A percentile compares a stretch with the other conserved stretches of the same genome.
Conservation (phyloP, 768 basidiomycete genomes). For the Tulasnella sp. region DNA sequence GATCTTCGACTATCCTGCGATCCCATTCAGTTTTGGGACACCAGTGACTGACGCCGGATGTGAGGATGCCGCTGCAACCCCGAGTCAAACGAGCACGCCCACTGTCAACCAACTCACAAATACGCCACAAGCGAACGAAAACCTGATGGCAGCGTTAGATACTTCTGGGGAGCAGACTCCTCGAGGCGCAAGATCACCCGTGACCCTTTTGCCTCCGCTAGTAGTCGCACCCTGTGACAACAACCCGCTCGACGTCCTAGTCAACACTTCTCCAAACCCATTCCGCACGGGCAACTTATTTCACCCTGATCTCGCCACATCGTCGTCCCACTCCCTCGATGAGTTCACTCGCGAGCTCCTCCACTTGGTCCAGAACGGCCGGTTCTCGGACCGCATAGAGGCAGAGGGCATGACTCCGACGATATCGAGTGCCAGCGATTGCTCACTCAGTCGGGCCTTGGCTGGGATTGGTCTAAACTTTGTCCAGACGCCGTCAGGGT, state of each 20-base stretch:
- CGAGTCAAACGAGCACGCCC: not conserved
- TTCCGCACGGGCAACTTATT: not conserved
- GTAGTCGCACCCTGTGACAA: not conserved
- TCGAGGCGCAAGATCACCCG: not conserved
- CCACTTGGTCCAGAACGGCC: no score
- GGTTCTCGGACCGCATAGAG: not conserved
- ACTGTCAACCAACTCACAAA: not conserved
- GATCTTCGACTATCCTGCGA: not conserved
- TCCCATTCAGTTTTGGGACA: not conserved
- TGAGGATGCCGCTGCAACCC: not conserved
- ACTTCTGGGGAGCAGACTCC: not conserved
- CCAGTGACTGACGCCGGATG: not conserved
- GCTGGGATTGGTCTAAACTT: not conserved
- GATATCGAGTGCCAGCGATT: not conserved
- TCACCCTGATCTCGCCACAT: not conserved
- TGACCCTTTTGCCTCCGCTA: not conserved
- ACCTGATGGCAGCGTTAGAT: not conserved
- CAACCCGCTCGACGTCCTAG: no score
- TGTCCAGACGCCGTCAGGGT: not conserved
- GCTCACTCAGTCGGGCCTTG: not conserved
- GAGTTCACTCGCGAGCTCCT: constrained; percentile 3
- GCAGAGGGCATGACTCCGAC: not conserved
- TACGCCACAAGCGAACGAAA: not conserved
- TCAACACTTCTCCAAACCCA: no score
- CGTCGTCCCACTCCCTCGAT: not conserved